Evolutionary conservation across 371 early-diverging fungal species (phyloP), one percentile per base, ranked within the genome.

Genomic region (Sanchytrium tribonematis): DNA sequence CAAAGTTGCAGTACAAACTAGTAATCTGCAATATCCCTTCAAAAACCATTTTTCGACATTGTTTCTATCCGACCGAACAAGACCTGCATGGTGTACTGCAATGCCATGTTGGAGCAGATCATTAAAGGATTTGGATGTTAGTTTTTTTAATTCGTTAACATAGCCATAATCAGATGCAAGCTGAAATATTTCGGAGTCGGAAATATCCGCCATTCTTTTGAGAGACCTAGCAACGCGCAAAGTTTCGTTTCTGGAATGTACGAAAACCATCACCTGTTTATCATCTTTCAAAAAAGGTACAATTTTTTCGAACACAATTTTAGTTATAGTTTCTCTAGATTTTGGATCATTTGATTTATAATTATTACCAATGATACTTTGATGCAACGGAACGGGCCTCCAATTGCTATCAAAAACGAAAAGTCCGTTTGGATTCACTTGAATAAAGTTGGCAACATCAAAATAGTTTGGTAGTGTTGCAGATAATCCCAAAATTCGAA

Each of bases 391-490:
- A n/a, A 78, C 78, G 27, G 79, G 76, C 68, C 79, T 68, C 68
- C 77, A 77, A 16, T 32, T 74, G 1, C 69, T 65, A n/a, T 71
- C 77, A 74, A 78, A 79, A 48, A 69, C 29, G 68, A 74, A 75
- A 29, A 74, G 66, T 30, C 73, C 67, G 29, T 73, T 70, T n/a
- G 27, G 2, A 27, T 31, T 31, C 17, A 74, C 79, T 30, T 66
- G 69, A 28, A 80, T 69, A 72, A 79, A 80, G n/a, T 69, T 28
- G 17, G 71, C 75, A 28, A 80, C 73, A 68, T 79, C 78, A 66
- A 69, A 66, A 67, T 72, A 73, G 72, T 80, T 80, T 0, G 79
- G 79, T 0, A 80, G 30, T 1, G 81, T 78, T n/a, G 79, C 81
- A 17, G 75, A 74, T 31, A 80, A 69, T 30, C 77, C 81, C 1